phyloP scores from a whole-genome alignment of 2,329 filamentous ascomycete species.

The Cladophialophora immunda region DNA sequence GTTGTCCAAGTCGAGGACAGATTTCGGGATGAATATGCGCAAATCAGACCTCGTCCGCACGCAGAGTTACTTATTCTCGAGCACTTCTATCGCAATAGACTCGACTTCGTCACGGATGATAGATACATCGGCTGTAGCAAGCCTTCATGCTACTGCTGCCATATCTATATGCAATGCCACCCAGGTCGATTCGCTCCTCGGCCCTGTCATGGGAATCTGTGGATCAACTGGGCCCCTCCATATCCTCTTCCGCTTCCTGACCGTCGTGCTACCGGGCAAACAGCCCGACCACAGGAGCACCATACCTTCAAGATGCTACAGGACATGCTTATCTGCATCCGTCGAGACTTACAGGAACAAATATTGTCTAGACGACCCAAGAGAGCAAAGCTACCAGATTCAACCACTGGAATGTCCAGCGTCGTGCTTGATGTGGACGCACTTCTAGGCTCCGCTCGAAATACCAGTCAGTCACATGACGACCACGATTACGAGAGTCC shows the following conservation, averaged over 20 bases:
- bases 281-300: slow-evolving; percentile 27
- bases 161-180: slow-evolving; percentile 45
- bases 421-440: slow-evolving; percentile 13
- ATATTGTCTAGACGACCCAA: slow-evolving; percentile 26
- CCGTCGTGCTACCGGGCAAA: background rate
- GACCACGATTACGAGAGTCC: no score
- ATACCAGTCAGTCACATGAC: no score
- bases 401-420: slow-evolving; percentile 33
- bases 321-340: slow-evolving; percentile 26
- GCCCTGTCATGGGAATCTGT: slow-evolving; percentile 44
- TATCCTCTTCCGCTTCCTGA: slow-evolving; percentile 23
- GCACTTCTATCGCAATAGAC: slow-evolving; percentile 50
- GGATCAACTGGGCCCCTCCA: slow-evolving; percentile 45
- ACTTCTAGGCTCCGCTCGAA: background rate
- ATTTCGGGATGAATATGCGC: slow-evolving; percentile 20
- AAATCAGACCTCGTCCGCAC: slow-evolving; percentile 49
- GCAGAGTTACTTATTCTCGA: slow-evolving; percentile 60
- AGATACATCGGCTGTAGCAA: slow-evolving; percentile 63
- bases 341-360: slow-evolving; percentile 29
- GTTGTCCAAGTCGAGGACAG: slow-evolving; percentile 4
- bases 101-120: slow-evolving; percentile 52
- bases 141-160: slow-evolving; percentile 61
- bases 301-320: slow-evolving; percentile 31
- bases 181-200: slow-evolving; percentile 43
- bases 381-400: slow-evolving; percentile 24